Base-by-base conservation (phyloP, 2,329 filamentous ascomycete genomes). In the Microascus cirrosus region DNA sequence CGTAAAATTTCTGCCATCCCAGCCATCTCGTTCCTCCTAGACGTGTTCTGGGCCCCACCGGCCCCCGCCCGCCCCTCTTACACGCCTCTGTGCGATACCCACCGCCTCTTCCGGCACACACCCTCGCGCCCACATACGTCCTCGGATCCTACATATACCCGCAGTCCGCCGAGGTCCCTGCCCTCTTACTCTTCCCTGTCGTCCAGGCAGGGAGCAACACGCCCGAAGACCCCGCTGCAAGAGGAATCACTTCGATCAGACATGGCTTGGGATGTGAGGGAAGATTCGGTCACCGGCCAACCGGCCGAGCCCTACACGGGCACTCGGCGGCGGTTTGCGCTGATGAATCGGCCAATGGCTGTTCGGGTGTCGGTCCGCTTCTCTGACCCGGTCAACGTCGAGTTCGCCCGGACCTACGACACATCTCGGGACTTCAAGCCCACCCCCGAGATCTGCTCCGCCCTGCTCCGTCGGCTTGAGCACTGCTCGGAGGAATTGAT, bases 401-500 rank as follows among this genome's bases (percentile, higher is more conserved):
- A 72, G 25, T 77, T 78, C 64, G 69, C 64, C 54, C 72, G 74
- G 54, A 72, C 71, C 59, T 82, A 81, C 63, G 70, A 71, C 58
- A 71, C 74, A 59, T 81, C 79, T 1, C 64, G 71, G 2, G 65
- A 63, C 36, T 72, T 81, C 53, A 65, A 69, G 18, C 71, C 73
- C 54, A 74, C 74, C 48, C 73, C 77, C 59, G 70, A 73, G n/a
- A 65, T 81, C 53, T 78, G 75, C 63, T 71, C 74, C 42, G 77
- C 73, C 2, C 65, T 82, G n/a, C 64, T 81, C 13, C 72, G 73
- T 32, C 76, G 77, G 45, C 70, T 82, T 52, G 73, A 78, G 62
- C 76, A 80, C 64, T 78, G 76, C 69, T 75, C 73, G 59, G 66
- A 74, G 48, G 79, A 82, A 65, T 70, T 82, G 59, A 75, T 82